Evolutionary conservation across 192 early-diverging fungal species (phyloP).

Genomic region (Linnemannia hyalina): DNA sequence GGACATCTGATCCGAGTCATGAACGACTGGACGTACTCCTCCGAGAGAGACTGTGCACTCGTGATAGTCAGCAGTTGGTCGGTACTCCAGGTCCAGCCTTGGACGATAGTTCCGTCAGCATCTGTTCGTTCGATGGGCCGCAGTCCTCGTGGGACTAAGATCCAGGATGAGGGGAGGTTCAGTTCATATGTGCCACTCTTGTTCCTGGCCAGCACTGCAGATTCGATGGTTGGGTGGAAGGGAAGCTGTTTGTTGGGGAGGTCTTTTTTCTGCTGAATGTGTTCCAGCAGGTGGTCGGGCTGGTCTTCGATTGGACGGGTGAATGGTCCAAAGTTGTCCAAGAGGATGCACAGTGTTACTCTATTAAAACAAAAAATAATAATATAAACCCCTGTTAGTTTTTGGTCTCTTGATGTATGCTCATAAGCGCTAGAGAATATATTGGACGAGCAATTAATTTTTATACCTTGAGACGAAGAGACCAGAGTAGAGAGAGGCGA

Average conservation of each 20-base stretch:
- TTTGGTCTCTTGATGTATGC: too few relatives aligned
- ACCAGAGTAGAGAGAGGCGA: constrained; percentile 27
- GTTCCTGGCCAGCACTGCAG: constrained; percentile 34
- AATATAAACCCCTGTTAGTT: not conserved
- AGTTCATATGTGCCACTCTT: constrained; percentile 24
- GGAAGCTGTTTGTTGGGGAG: constrained; percentile 36
- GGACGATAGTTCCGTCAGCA: constrained; percentile 9
- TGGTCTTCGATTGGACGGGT: constrained; percentile 40
- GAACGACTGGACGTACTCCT: constrained; percentile 35
- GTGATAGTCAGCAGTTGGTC: constrained; percentile 45
- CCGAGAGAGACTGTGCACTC: constrained; percentile 45
- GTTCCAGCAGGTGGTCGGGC: constrained; percentile 36
- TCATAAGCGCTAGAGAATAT: too few relatives aligned
- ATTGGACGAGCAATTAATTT: not conserved
- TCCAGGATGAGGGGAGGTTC: constrained; percentile 18
- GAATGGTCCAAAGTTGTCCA: constrained; percentile 49
- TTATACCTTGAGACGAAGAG: constrained; percentile 26
- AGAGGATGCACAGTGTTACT: constrained; percentile 26
- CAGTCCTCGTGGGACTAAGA: constrained; percentile 40
- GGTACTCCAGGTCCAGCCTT: constrained; percentile 53
- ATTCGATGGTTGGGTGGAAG: constrained; percentile 44
- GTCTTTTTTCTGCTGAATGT: constrained; percentile 32
- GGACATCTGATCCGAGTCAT: constrained; percentile 38
- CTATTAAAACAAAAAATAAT: not conserved
- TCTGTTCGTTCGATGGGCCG: constrained; percentile 14